Base-by-base conservation (phyloP, 768 basidiomycete species). In the Pleurotus ostreatus region DNA sequence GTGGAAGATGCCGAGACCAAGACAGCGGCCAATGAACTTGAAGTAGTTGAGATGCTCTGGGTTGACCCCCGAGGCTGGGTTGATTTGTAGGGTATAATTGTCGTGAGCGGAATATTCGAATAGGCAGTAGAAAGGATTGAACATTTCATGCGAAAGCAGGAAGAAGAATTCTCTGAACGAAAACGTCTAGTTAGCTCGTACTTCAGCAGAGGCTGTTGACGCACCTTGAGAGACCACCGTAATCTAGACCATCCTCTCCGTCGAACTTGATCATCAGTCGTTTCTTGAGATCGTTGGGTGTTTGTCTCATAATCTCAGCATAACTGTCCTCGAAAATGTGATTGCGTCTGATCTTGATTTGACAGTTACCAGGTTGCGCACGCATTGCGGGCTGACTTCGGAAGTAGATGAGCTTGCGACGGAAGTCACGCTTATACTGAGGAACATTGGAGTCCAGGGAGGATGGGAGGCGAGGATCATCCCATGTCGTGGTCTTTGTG, bases 101-200 rank as follows among this genome's bases (percentile, higher is more conserved):
- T 98, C 97, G 75, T 98, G 96, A 16, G 97, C 97, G 1, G 97
- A 98, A 73, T 99, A 99, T 74, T 99, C 97, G 74, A 99, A 99
- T 9, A 99, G 79, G 71, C 97, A 98, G 74, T 99, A 98, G 82
- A 99, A 98, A 20, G 97, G 97, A 72, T 98, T 97, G 80, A 99
- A 98, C 97, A 99, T 98, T 74, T 98, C 97, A 70, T 99, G 97
- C 34, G 96, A 98, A 47, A 99, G 82, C 57, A 99, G 77, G 89
- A 98, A 99, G 82, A 99, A 99, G 80, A 98, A 99, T 75, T 99
- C 97, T 78, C 95, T 96, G 30, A 72, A 44, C 57, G 49, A 49
- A 11, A 34, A 47, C 30, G 23, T 44, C 16, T 58, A 43, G 40
- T 22, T 30, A 48, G 30, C 4, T 15, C 37, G 13, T 43, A 45